phyloP scores from a whole-genome alignment of 768 basidiomycete species.

The Lactarius indigo region DNA sequence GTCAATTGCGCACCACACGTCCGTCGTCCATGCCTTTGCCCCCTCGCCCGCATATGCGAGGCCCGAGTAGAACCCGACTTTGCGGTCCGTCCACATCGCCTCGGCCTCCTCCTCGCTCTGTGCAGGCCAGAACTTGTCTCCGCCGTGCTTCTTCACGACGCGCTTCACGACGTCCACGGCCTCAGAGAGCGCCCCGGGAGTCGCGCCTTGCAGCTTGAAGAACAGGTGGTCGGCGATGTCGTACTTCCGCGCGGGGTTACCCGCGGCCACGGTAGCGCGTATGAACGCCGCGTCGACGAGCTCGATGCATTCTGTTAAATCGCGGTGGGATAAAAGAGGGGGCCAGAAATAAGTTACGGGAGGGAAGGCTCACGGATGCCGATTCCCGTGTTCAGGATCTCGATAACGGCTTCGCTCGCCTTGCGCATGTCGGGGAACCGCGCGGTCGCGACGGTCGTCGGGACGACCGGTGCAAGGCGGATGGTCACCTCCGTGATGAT shows the following conservation, averaged over 20 bases:
- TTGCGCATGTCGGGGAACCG: slow-evolving; percentile 73
- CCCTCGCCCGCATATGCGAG: slow-evolving; percentile 53
- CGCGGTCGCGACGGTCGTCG: slow-evolving; percentile 78
- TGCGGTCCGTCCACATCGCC: slow-evolving; percentile 71
- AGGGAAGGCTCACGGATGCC: slow-evolving; percentile 57
- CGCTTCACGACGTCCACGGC: slow-evolving; percentile 55
- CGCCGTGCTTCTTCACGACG: slow-evolving; percentile 62
- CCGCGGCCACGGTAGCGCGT: slow-evolving; percentile 54
- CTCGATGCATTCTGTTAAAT: slow-evolving; percentile 70
- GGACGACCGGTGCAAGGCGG: slow-evolving; percentile 74
- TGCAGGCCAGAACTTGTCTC: slow-evolving; percentile 63
- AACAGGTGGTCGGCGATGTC: slow-evolving; percentile 59
- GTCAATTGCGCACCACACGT: slow-evolving; percentile 56
- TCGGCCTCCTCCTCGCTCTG: slow-evolving; percentile 59
- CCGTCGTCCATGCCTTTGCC: slow-evolving; percentile 62
- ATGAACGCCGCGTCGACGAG: slow-evolving; percentile 73
- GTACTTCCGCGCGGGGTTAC: slow-evolving; percentile 35
- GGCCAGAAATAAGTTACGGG: background rate
- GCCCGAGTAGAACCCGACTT: slow-evolving; percentile 58
- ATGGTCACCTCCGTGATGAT: slow-evolving; percentile 90
- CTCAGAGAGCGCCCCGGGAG: slow-evolving; percentile 54
- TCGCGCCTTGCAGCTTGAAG: slow-evolving; percentile 83
- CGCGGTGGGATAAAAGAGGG: too few relatives aligned
- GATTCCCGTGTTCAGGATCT: slow-evolving; percentile 68
- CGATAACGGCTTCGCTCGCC: slow-evolving; percentile 72